phyloP scores from a whole-genome alignment of 176 grass and related monocot genomes.

The Themeda triandra region DNA sequence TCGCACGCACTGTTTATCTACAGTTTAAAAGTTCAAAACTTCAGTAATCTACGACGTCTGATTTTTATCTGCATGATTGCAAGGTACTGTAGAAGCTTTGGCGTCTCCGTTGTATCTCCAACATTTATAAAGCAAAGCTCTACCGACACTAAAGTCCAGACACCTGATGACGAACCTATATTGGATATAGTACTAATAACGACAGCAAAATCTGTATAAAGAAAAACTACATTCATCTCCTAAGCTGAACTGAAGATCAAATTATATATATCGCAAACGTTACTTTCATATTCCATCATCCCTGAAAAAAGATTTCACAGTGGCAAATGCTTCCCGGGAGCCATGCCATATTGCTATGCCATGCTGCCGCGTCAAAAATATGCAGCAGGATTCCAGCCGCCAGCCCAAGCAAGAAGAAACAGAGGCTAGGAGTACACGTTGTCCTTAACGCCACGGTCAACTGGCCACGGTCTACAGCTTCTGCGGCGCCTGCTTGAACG shows the following conservation, averaged over 20 bases:
- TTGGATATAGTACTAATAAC: not conserved
- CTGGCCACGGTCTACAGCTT: not conserved
- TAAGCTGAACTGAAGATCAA: conserved; percentile 23
- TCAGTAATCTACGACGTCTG: not conserved
- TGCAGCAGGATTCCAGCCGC: conserved; percentile 58
- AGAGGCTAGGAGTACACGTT: conserved; percentile 32
- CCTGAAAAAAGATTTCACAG: conserved; percentile 10
- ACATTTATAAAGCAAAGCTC: not conserved
- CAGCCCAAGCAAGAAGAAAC: conserved; percentile 28
- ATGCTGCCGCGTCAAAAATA: conserved; percentile 78
- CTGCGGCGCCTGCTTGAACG: conserved; percentile 72
- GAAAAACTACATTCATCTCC: conserved; percentile 20
- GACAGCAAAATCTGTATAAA: conserved; percentile 8
- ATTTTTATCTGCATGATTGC: not conserved
- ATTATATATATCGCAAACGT: conserved; percentile 46
- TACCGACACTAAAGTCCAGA: not conserved
- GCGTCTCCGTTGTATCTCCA: not conserved
- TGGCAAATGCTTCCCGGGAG: conserved; percentile 27
- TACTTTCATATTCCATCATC: conserved; percentile 20
- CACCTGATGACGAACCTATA: not conserved
- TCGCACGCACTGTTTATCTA: not conserved
- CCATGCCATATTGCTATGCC: conserved; percentile 40
- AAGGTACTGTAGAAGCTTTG: not conserved
- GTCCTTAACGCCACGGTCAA: conserved; percentile 8
- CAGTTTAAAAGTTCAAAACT: not conserved